phyloP scores from a whole-genome alignment of 73 alveolate genomes.

The Paramecium caudatum region DNA sequence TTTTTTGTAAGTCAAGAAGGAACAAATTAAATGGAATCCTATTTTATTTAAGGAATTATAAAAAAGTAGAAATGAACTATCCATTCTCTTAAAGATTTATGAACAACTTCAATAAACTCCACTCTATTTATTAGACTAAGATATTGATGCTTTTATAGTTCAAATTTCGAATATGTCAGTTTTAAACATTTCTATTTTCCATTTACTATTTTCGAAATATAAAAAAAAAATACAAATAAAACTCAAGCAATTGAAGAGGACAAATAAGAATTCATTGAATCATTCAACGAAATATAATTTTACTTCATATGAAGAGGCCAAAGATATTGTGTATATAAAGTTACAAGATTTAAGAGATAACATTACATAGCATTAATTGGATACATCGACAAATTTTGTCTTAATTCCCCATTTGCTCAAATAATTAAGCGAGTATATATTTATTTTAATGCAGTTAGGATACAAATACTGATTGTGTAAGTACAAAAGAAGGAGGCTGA shows the following conservation, averaged over 20 bases:
- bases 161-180: not conserved
- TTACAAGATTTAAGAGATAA: no score
- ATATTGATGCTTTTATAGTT: conserved; percentile 3
- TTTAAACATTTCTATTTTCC: not conserved
- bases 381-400: no score
- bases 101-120: not conserved
- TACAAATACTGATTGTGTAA: no score
- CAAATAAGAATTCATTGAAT: no score
- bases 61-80: conserved; percentile 4
- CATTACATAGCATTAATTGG: no score
- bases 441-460: no score
- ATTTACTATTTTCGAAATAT: not conserved
- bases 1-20: not conserved
- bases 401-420: no score
- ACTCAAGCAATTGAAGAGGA: not conserved
- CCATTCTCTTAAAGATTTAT: not conserved
- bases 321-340: no score
- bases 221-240: not conserved
- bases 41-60: not conserved
- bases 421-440: no score
- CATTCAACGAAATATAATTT: no score
- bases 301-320: no score
- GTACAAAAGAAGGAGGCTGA: no score
- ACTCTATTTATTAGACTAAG: not conserved
- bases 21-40: not conserved